These are phyloP conservation scores for Lithocarpus polystachyus DNA, from an alignment of 306 rosid genomes.

Conservation along the genomic window DNA sequence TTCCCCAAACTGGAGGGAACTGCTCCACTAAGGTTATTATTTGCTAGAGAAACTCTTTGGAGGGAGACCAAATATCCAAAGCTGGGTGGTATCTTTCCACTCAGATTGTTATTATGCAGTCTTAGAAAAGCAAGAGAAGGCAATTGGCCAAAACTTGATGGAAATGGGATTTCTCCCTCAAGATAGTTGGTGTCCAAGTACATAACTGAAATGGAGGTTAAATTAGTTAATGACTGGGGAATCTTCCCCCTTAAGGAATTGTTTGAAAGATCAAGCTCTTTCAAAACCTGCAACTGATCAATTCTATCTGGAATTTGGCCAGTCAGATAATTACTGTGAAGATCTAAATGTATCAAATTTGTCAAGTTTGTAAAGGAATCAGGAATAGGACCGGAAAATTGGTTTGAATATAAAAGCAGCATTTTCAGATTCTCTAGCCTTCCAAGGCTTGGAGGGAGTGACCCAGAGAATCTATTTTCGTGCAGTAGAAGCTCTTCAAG, in stretches of 20 bases:
- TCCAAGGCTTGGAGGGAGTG: slow-evolving; percentile 55
- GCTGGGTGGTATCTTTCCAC: slow-evolving; percentile 42
- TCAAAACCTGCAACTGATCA: slow-evolving; percentile 41
- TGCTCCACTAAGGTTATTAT: slow-evolving; percentile 51
- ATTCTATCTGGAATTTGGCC: slow-evolving; percentile 42
- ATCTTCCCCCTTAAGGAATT: slow-evolving; percentile 47
- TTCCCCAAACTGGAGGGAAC: slow-evolving; percentile 59
- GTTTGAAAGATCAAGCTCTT: slow-evolving; percentile 59
- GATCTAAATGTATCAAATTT: slow-evolving; percentile 43
- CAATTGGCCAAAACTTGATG: slow-evolving; percentile 48
- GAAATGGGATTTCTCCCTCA: slow-evolving; percentile 56
- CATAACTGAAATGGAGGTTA: slow-evolving; percentile 46
- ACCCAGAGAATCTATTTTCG: slow-evolving; percentile 51
- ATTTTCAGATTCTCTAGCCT: slow-evolving; percentile 33
- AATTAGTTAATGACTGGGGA: slow-evolving; percentile 47
- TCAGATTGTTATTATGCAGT: slow-evolving; percentile 46
- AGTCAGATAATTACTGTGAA: slow-evolving; percentile 37
- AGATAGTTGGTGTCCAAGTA: slow-evolving; percentile 46
- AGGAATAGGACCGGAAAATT: slow-evolving; percentile 45
- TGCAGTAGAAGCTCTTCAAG: slow-evolving; percentile 53
- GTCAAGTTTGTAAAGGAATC: slow-evolving; percentile 43
- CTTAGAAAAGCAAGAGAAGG: slow-evolving; percentile 39
- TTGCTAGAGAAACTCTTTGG: slow-evolving; percentile 46
- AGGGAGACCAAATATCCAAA: slow-evolving; percentile 48
- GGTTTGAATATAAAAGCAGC: slow-evolving; percentile 41